Conservation (phyloP, 257 asterid genomes). For the Lycium ferocissimum region DNA sequence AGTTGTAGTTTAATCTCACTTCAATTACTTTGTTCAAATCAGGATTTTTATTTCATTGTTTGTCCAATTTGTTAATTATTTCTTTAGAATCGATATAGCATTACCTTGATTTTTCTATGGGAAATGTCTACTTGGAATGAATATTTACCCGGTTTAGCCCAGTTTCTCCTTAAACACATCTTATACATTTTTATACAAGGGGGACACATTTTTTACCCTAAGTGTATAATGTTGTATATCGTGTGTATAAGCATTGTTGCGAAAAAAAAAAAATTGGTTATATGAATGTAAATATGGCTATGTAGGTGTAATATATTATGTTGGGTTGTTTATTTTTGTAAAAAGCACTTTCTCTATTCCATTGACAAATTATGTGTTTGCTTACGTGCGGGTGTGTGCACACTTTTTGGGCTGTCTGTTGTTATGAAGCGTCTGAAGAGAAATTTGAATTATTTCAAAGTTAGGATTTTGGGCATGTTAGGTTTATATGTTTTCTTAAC, state of each 20-base stretch:
- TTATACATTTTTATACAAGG: too few relatives aligned
- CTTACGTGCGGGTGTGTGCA: neutral
- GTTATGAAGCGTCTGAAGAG: neutral
- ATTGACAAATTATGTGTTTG: neutral
- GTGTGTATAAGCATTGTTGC: too few relatives aligned
- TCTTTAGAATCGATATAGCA: neutral
- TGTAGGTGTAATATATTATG: too few relatives aligned
- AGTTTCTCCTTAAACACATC: too few relatives aligned
- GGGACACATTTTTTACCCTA: too few relatives aligned
- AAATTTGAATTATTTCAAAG: neutral
- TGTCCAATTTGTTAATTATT: too few relatives aligned
- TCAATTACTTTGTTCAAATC: neutral
- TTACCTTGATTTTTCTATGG: neutral
- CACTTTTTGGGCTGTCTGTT: neutral
- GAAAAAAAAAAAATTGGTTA: too few relatives aligned
- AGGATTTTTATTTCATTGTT: neutral
- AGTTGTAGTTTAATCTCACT: neutral
- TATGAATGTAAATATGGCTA: too few relatives aligned
- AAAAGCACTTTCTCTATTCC: neutral
- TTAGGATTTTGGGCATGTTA: slow-evolving; percentile 15
- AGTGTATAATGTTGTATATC: too few relatives aligned
- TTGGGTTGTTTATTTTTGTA: too few relatives aligned
- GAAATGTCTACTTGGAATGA: too few relatives aligned
- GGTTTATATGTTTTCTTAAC: neutral
- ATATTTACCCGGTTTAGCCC: too few relatives aligned